These are phyloP conservation scores for Climacium dendroides DNA, from an alignment of 225 moss, liverwort and hornwort genomes.

Conservation along the genomic window DNA sequence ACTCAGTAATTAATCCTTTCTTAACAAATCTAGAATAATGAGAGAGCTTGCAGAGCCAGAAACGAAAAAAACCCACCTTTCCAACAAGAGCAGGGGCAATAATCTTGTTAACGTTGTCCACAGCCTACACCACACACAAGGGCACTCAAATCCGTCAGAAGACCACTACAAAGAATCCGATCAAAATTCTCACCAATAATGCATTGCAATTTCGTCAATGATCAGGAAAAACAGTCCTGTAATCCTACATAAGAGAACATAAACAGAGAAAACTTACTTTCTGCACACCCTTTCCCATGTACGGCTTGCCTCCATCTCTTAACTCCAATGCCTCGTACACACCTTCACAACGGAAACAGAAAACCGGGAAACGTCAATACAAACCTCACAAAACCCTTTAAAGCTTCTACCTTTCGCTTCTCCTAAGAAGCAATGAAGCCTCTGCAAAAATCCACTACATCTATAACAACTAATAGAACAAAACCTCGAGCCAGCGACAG, in stretches of 20 bases:
- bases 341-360: background rate
- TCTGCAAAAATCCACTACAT: background rate
- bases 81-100: conserved; percentile 66
- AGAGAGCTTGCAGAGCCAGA: background rate
- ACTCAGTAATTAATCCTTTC: background rate
- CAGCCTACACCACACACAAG: conserved; percentile 25
- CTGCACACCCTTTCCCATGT: conserved; percentile 76
- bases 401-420: background rate
- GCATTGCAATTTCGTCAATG: background rate
- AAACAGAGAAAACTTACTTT: conserved; percentile 5
- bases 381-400: background rate
- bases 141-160: background rate
- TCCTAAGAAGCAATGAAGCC: background rate
- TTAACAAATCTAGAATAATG: background rate
- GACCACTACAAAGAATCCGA: background rate
- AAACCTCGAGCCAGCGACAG: background rate
- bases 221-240: background rate
- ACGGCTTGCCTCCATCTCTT: conserved; percentile 72
- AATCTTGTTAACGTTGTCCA: conserved; percentile 54
- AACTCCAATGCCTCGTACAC: conserved; percentile 58
- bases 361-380: background rate
- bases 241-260: background rate
- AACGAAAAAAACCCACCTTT: conserved; percentile 2
- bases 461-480: too few relatives aligned
- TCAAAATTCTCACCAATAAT: background rate